Evolutionary conservation across 805 yeast species (phyloP).

Genomic region (Candida schatavii): DNA sequence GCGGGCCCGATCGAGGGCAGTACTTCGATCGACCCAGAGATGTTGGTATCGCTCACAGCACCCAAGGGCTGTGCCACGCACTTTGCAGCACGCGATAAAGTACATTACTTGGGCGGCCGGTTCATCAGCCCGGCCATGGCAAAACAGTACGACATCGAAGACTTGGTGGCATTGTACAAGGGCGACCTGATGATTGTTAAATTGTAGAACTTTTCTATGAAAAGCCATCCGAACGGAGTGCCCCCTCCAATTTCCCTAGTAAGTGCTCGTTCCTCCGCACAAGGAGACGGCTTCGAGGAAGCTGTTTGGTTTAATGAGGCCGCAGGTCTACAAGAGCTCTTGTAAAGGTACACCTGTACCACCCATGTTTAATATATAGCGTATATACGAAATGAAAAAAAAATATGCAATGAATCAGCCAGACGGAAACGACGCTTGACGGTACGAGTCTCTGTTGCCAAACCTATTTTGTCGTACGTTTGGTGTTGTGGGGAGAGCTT

Average conservation of each 20-base stretch:
- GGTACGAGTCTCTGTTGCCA: constrained; percentile 4
- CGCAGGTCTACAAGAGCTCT: too few relatives aligned
- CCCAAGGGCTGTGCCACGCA: constrained; percentile 82
- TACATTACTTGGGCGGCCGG: constrained; percentile 88
- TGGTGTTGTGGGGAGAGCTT: not conserved
- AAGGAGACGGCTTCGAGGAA: too few relatives aligned
- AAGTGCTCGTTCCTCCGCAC: too few relatives aligned
- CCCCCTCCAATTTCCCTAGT: too few relatives aligned
- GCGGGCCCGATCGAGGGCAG: constrained; percentile 57
- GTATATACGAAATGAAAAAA: too few relatives aligned
- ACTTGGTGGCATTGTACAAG: constrained; percentile 26
- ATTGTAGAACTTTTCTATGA: too few relatives aligned
- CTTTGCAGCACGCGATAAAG: constrained; percentile 36
- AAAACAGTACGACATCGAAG: constrained; percentile 64
- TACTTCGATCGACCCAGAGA: constrained; percentile 54
- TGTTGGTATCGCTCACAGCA: constrained; percentile 82
- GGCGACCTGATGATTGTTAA: constrained; percentile 37
- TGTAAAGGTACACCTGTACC: too few relatives aligned
- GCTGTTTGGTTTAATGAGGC: too few relatives aligned
- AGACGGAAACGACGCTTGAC: constrained; percentile 2
- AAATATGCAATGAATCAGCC: too few relatives aligned
- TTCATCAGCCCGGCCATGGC: constrained; percentile 72
- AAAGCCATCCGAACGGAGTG: too few relatives aligned
- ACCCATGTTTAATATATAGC: too few relatives aligned
- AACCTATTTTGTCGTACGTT: constrained; percentile 6